phyloP scores from a whole-genome alignment of 225 moss, liverwort and hornwort species.

The Pleurozium schreberi region DNA sequence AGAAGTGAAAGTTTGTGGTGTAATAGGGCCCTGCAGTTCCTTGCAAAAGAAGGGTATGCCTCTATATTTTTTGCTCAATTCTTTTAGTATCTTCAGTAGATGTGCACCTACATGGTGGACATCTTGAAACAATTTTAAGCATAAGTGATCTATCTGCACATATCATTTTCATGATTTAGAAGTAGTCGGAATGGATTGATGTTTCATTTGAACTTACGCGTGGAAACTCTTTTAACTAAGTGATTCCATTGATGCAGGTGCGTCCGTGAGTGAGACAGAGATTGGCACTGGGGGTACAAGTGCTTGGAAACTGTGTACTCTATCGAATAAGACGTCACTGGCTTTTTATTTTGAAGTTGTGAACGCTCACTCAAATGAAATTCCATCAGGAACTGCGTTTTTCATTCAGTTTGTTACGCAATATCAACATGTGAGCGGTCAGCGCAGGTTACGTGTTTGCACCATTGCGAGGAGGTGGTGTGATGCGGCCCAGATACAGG shows the following conservation, averaged over 20 bases:
- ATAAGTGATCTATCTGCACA: neutral
- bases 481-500: constrained; percentile 76
- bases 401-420: constrained; percentile 91
- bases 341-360: constrained; percentile 90
- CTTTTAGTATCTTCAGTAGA: neutral
- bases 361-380: constrained; percentile 92
- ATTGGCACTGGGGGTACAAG: constrained; percentile 81
- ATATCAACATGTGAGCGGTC: constrained; percentile 75
- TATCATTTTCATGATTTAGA: neutral
- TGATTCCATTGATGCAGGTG: constrained; percentile 22
- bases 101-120: neutral
- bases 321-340: constrained; percentile 67
- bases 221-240: neutral
- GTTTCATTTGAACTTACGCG: neutral
- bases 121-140: neutral
- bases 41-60: constrained; percentile 64
- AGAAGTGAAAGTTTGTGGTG: constrained; percentile 89
- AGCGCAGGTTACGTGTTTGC: constrained; percentile 73
- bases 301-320: constrained; percentile 85
- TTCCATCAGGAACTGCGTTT: constrained; percentile 72
- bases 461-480: constrained; percentile 91
- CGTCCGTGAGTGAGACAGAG: constrained; percentile 85
- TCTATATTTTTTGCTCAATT: neutral
- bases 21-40: constrained; percentile 85
- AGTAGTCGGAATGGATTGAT: neutral